Evolutionary conservation across 495 filamentous ascomycete species (phyloP).

Genomic region (Poronia punctata): DNA sequence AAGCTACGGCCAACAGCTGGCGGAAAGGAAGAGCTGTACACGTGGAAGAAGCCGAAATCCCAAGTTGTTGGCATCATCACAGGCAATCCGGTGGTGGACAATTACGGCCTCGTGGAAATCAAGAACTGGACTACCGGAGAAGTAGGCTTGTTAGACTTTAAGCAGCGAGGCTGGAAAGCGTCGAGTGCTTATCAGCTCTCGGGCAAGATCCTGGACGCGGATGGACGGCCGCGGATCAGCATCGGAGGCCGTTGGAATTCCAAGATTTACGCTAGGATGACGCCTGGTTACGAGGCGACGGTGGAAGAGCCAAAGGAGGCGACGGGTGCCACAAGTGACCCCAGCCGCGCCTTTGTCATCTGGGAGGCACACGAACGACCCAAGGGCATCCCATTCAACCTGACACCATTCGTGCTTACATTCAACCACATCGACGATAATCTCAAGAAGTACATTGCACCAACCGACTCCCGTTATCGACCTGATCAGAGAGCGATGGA

Average conservation of each 20-base stretch:
- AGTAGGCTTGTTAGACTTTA: constrained; percentile 86
- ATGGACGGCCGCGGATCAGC: constrained; percentile 72
- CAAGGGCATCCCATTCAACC: constrained; percentile 84
- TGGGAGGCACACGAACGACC: constrained; percentile 86
- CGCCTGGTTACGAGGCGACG: constrained; percentile 77
- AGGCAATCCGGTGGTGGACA: constrained; percentile 93
- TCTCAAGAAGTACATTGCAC: constrained; percentile 66
- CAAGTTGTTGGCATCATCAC: constrained; percentile 98
- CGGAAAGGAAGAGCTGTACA: constrained; percentile 80
- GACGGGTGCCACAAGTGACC: constrained; percentile 41
- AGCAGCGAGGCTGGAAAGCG: constrained; percentile 89
- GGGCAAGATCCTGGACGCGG: constrained; percentile 71
- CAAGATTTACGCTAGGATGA: constrained; percentile 88
- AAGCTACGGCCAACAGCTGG: constrained; percentile 72
- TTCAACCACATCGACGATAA: constrained; percentile 80
- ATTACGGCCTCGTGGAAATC: constrained; percentile 95
- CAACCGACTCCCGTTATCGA: constrained; percentile 83
- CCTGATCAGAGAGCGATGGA: constrained; percentile 99
- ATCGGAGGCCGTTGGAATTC: constrained; percentile 96
- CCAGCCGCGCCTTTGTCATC: constrained; percentile 73
- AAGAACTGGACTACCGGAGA: constrained; percentile 96
- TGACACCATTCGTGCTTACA: constrained; percentile 92
- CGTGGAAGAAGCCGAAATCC: constrained; percentile 98
- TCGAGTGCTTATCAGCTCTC: constrained; percentile 79
- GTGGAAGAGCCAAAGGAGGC: constrained; percentile 49